These are phyloP conservation scores for Termitomyces sp. DNA, from an alignment of 768 basidiomycete genomes.

Conservation along the genomic window DNA sequence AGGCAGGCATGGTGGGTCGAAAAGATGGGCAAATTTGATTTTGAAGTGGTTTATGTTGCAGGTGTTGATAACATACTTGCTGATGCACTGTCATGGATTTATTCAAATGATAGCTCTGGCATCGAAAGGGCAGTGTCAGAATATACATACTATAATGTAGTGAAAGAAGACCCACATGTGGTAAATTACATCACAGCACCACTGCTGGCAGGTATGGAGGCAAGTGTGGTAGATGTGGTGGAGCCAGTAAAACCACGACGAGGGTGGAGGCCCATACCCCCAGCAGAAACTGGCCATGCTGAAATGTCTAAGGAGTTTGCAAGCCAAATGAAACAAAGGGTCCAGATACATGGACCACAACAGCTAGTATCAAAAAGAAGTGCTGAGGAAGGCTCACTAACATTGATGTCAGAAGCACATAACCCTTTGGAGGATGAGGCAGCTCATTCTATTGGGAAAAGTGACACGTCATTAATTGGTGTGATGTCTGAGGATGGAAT, in stretches of 20 bases:
- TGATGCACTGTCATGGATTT: background rate
- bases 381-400: too few species aligned
- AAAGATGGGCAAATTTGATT: too few species aligned
- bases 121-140: constrained; percentile 13
- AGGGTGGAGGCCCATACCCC: background rate
- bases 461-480: too few species aligned
- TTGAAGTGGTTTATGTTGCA: too few species aligned
- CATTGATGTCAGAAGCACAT: too few species aligned
- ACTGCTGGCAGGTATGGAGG: constrained; percentile 16
- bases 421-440: too few species aligned
- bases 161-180: background rate
- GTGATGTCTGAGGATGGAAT: too few species aligned
- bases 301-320: background rate
- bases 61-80: constrained; percentile 13
- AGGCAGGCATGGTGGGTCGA: too few species aligned
- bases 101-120: background rate
- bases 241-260: background rate
- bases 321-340: background rate
- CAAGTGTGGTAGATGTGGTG: background rate
- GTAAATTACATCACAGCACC: constrained; percentile 3
- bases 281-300: background rate
- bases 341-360: background rate
- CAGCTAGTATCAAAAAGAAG: too few species aligned
- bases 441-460: too few species aligned
- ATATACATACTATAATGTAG: constrained; percentile 14